Percentiles rank a stretch among this genome's conserved stretches.
These are phyloP conservation scores for Debaryomycetaceae sp. DNA, from an alignment of 1,139 yeast genomes.

Conservation along the genomic window DNA sequence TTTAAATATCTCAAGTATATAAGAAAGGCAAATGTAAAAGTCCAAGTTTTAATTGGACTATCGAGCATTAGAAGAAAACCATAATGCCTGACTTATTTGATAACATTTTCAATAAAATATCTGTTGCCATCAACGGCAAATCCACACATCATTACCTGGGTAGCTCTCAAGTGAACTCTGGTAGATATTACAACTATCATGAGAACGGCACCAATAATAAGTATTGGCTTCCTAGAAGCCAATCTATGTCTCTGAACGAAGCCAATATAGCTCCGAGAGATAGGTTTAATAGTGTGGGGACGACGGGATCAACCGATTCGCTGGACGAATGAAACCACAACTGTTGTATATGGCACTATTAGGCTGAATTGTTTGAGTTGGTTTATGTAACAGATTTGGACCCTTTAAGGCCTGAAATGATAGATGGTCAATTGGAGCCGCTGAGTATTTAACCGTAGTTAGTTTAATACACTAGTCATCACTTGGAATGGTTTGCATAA, in stretches of 20 bases:
- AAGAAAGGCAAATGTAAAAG: too few relatives aligned
- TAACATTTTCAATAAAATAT: constrained; percentile 32
- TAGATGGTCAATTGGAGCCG: too few relatives aligned
- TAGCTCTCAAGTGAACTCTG: constrained; percentile 36
- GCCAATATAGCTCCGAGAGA: constrained; percentile 9
- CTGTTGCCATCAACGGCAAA: constrained; percentile 30
- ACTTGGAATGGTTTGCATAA: constrained; percentile 9
- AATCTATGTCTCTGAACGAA: constrained; percentile 1
- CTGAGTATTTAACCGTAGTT: too few relatives aligned
- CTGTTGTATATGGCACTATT: too few relatives aligned
- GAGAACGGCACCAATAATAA: constrained; percentile 35
- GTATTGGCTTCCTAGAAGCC: constrained; percentile 33
- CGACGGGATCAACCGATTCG: constrained; percentile 9
- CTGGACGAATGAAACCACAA: neutral
- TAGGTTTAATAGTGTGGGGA: constrained; percentile 20
- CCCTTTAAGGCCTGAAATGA: too few relatives aligned
- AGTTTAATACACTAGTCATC: neutral
- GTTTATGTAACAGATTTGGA: too few relatives aligned
- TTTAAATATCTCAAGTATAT: too few relatives aligned
- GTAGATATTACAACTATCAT: constrained; percentile 37
- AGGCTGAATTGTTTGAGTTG: too few relatives aligned
- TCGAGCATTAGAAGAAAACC: too few relatives aligned
- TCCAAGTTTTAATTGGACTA: too few relatives aligned
- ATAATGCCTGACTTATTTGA: constrained; percentile 45
- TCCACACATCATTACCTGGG: constrained; percentile 28